These are phyloP conservation scores for Torulaspora maleeae DNA, from an alignment of 805 yeast genomes.

Conservation along the genomic window DNA sequence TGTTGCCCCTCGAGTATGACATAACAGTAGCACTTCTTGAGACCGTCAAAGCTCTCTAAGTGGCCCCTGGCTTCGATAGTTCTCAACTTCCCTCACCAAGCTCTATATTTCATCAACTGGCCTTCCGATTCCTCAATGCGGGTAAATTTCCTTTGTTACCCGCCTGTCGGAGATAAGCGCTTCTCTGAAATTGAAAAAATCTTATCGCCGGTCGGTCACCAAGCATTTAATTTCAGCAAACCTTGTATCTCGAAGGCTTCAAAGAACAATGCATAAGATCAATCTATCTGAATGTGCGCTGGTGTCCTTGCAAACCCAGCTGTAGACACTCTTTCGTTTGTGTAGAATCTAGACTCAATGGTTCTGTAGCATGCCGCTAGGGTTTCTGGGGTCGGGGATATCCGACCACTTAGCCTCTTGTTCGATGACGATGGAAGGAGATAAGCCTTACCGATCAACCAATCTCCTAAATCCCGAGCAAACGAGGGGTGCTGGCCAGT, in stretches of 20 bases:
- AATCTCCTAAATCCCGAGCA: not conserved
- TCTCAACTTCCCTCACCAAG: no score
- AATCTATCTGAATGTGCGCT: not conserved
- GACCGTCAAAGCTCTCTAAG: not conserved
- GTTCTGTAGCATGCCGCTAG: not conserved
- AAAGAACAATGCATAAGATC: not conserved
- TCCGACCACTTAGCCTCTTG: not conserved
- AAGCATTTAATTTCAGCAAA: no score
- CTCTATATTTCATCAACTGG: not conserved
- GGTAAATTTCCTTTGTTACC: not conserved
- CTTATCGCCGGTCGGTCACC: no score
- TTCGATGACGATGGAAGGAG: not conserved
- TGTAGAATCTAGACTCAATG: not conserved
- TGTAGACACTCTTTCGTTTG: not conserved
- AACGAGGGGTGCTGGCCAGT: not conserved
- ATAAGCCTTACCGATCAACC: not conserved
- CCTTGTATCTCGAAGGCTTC: not conserved
- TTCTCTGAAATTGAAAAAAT: not conserved
- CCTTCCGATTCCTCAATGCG: not conserved
- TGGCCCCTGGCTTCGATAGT: no score
- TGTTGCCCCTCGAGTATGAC: conserved; percentile 29
- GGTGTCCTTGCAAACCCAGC: not conserved
- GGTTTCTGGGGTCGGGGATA: not conserved
- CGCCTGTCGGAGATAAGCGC: not conserved
- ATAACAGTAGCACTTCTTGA: conserved; percentile 8